phyloP scores from a whole-genome alignment of 1,139 yeast species.

The Suhomyces atakaporum region DNA sequence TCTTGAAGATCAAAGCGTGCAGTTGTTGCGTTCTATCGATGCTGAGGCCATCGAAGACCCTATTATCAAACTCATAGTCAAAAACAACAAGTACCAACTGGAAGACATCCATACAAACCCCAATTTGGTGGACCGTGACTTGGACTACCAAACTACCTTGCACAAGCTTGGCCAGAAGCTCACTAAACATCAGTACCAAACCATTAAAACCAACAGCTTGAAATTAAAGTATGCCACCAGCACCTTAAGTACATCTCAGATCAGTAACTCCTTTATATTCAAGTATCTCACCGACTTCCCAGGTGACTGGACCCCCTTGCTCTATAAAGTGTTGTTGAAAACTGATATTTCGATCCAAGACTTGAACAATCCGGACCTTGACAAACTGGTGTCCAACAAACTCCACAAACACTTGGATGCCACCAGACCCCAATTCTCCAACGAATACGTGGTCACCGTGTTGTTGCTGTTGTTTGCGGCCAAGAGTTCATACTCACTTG shows the following conservation, averaged over 20 bases:
- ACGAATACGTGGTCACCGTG: conserved; percentile 33
- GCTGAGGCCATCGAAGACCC: conserved; percentile 29
- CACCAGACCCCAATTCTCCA: conserved; percentile 8
- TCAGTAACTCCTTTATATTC: conserved; percentile 21
- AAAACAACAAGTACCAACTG: conserved; percentile 36
- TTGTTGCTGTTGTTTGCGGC: conserved; percentile 45
- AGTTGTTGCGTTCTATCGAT: conserved; percentile 32
- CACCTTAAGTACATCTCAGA: conserved; percentile 32
- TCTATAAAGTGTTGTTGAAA: conserved; percentile 33
- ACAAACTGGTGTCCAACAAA: conserved; percentile 24
- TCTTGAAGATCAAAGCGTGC: conserved; percentile 41
- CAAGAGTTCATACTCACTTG: conserved; percentile 3
- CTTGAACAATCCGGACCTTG: conserved; percentile 20
- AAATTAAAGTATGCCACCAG: conserved; percentile 43
- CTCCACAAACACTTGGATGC: conserved; percentile 27
- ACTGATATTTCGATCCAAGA: conserved; percentile 34
- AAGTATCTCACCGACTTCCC: conserved; percentile 26
- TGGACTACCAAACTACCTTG: conserved; percentile 43
- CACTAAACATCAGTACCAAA: conserved; percentile 44
- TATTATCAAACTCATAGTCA: conserved; percentile 34
- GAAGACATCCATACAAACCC: conserved; percentile 13
- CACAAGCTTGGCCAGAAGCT: conserved; percentile 40
- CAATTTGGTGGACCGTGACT: conserved; percentile 44
- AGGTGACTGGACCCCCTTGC: conserved; percentile 37
- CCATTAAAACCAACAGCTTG: conserved; percentile 46